Evolutionary conservation across 208 protist species (phyloP).

Genomic region (Acanthamoeba healyi): DNA sequence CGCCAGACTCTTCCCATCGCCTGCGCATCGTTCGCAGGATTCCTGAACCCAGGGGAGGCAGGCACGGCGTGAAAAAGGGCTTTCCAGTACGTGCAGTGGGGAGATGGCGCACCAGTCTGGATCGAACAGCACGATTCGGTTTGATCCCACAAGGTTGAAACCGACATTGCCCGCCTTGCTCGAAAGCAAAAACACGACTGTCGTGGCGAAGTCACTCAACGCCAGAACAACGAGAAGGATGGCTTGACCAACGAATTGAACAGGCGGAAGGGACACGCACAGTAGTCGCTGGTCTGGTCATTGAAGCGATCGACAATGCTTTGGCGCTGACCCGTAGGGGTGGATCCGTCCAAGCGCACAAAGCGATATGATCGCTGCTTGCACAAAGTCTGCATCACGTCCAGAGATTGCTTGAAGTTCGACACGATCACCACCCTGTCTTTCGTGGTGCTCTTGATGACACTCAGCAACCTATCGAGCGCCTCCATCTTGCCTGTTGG

Average conservation of each 20-base stretch:
- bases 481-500: conserved; percentile 57
- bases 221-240: background rate
- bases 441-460: conserved; percentile 10
- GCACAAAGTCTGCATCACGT: conserved; percentile 53
- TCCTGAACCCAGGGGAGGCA: conserved; percentile 14
- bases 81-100: background rate
- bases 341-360: conserved; percentile 65
- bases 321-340: conserved; percentile 25
- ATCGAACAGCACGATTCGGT: conserved; percentile 97
- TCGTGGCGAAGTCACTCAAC: no score
- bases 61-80: background rate
- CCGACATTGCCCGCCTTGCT: conserved; percentile 95
- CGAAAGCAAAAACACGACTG: conserved; percentile 71
- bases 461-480: conserved; percentile 7
- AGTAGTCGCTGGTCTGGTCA: conserved; percentile 73
- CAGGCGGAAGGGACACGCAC: background rate
- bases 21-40: conserved; percentile 90
- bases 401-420: conserved; percentile 70
- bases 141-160: conserved; percentile 98
- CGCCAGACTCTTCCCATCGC: conserved; percentile 94
- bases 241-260: background rate
- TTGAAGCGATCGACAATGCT: conserved; percentile 69
- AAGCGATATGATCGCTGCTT: conserved; percentile 14
- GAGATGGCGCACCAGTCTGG: conserved; percentile 93
- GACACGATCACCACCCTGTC: conserved; percentile 74